Evolutionary conservation across 2,329 filamentous ascomycete genomes (phyloP), one percentile per base, ranked within the genome.

Genomic region (Phaeosphaeriaceae sp.): DNA sequence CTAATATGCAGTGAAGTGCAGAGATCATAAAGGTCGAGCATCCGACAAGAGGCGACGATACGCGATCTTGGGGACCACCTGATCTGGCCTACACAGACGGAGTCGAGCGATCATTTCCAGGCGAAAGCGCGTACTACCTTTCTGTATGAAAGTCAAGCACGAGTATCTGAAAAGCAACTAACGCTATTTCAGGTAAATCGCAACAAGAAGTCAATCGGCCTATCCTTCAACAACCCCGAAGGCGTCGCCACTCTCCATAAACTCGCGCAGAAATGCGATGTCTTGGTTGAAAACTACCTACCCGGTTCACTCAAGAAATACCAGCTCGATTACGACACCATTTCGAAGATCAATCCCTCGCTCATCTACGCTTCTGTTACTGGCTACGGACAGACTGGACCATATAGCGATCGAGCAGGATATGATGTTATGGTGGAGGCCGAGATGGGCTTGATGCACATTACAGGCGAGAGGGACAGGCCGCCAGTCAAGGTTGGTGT

Each of bases 391-490:
- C 95, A 98, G 77, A 97, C 91, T 0, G 95, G 95, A 0, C 94
- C 95, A 0, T 97, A 95, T 78, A 88, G 89, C 13, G 86, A 89
- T 63, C 87, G 95, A 13, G 93, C 95, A 1, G 95, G 95, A 9
- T 99, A 98, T 83, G 95, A 99, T 78, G 95, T 99, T 68, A 98
- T 99, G 94, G 94, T 99, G 6, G 95, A 98, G 81, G 95, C 94
- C 43, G 95, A 98, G 77, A 95, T 98, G 82, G 95, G 95, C 0
- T 81, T 99, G 55, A 98, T 98, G 95, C 95, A 99, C 79, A 98
- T 99, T 68, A 99, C 95, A 0, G 95, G 95, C 19, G 88, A 88
- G 64, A 85, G 93, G 53, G 91, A 96, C 68, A 93, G 94, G 0
- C 90, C 93, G 1, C 95, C 95, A 0, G 94, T 97, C 35, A 98